Evolutionary conservation across 257 asterid species (phyloP).

Genomic region (Ligustrum vulgare): DNA sequence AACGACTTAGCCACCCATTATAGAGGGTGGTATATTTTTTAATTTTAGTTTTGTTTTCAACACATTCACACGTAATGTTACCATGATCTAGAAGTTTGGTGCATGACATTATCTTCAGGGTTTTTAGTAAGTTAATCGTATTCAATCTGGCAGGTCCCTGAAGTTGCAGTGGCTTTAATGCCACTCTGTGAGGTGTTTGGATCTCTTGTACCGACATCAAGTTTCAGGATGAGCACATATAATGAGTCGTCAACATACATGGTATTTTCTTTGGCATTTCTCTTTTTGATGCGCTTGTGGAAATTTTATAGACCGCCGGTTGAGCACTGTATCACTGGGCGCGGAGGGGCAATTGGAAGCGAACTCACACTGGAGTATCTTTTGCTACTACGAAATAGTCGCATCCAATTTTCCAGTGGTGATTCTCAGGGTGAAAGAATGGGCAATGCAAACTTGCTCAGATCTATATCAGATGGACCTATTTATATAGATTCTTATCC

Average conservation of each 20-base stretch:
- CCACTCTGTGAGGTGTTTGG: conserved; percentile 30
- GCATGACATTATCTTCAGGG: neutral
- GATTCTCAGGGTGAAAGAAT: conserved; percentile 5
- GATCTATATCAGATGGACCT: conserved; percentile 12
- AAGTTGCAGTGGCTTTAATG: conserved; percentile 26
- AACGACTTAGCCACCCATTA: neutral
- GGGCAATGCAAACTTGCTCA: neutral
- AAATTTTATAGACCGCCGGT: conserved; percentile 19
- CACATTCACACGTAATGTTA: neutral
- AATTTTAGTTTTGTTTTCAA: neutral
- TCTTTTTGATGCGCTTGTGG: conserved; percentile 24
- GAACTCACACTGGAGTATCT: conserved; percentile 26
- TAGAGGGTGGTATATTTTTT: neutral
- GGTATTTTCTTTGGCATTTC: conserved; percentile 23
- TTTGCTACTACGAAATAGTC: conserved; percentile 19
- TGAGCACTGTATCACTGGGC: conserved; percentile 13
- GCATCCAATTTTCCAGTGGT: neutral
- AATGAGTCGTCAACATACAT: conserved; percentile 9
- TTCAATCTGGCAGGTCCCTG: conserved; percentile 19
- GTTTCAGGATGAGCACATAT: neutral
- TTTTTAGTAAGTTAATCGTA: neutral
- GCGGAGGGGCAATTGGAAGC: conserved; percentile 13
- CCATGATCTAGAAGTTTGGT: neutral
- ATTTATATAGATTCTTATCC: conserved; percentile 22
- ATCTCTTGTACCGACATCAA: conserved; percentile 13